phyloP scores from a whole-genome alignment of 352 stramenopile species.

The Phytophthora pinifolia region DNA sequence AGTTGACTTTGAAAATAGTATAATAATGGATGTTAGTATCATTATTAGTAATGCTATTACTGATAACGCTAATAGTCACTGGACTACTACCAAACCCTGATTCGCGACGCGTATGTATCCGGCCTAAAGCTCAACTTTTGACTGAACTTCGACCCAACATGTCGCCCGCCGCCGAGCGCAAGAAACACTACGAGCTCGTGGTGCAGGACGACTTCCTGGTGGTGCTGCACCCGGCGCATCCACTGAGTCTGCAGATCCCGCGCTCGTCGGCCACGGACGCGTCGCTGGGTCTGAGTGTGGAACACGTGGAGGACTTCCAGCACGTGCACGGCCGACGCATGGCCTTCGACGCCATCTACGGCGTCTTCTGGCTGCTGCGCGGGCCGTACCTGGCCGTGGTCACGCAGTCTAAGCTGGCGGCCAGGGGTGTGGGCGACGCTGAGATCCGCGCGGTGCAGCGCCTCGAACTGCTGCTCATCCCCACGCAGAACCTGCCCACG shows the following conservation, averaged over 20 bases:
- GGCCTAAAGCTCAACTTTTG: background rate
- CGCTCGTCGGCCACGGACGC: constrained; percentile 30
- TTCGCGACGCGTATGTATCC: constrained; percentile 4
- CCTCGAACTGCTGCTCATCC: constrained; percentile 69
- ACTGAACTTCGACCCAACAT: constrained; percentile 2
- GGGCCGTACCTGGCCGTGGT: constrained; percentile 74
- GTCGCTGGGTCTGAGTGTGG: constrained; percentile 50
- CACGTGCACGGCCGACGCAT: constrained; percentile 74
- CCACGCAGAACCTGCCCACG: constrained; percentile 53
- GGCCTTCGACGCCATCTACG: constrained; percentile 79
- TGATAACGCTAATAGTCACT: too few species aligned
- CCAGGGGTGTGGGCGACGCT: constrained; percentile 45
- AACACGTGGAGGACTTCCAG: constrained; percentile 61
- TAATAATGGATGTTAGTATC: too few species aligned
- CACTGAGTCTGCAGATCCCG: constrained; percentile 54
- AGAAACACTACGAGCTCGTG: constrained; percentile 56
- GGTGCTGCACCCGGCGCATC: constrained; percentile 49
- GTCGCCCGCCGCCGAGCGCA: constrained; percentile 22
- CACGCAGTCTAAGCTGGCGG: constrained; percentile 63
- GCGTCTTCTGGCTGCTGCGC: constrained; percentile 68
- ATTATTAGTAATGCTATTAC: too few species aligned
- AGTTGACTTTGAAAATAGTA: too few species aligned
- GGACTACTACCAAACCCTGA: too few species aligned
- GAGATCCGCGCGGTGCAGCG: constrained; percentile 60
- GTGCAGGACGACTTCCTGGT: constrained; percentile 75